Conservation (phyloP, 495 filamentous ascomycete species). For the Annulohypoxylon stygium region DNA sequence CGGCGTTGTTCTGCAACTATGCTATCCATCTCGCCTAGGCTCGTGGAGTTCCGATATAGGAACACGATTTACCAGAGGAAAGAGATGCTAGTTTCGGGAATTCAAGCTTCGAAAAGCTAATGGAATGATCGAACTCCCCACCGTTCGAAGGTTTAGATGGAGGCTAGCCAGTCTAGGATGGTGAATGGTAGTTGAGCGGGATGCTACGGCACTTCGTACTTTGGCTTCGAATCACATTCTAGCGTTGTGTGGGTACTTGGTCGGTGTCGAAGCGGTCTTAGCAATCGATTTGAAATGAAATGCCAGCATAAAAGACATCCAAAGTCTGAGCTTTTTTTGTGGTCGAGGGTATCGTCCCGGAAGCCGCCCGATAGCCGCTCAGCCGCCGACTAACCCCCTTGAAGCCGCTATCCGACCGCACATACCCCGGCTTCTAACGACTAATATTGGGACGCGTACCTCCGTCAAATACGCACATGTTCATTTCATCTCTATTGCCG, state of each 20-base stretch:
- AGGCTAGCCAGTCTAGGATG: constrained; percentile 6
- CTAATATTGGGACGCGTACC: neutral
- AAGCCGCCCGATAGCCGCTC: constrained; percentile 41
- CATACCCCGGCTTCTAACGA: neutral
- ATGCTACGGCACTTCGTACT: constrained; percentile 1
- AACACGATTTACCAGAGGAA: neutral
- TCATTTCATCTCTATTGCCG: constrained; percentile 2
- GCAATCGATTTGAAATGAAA: constrained; percentile 24
- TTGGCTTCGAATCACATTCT: constrained; percentile 14
- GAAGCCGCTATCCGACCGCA: neutral
- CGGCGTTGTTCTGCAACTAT: neutral
- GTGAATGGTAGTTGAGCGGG: neutral
- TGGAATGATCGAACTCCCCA: neutral
- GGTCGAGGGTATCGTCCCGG: constrained; percentile 19
- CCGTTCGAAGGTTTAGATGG: neutral
- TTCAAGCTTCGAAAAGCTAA: neutral
- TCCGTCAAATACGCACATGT: neutral
- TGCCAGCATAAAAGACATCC: neutral
- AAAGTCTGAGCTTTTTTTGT: neutral
- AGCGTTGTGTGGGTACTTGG: constrained; percentile 10
- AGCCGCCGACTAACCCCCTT: constrained; percentile 19
- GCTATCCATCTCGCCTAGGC: neutral
- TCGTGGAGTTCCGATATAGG: neutral
- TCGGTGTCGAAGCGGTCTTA: neutral
- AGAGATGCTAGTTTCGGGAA: constrained; percentile 6